phyloP scores from a whole-genome alignment of 1,139 yeast species.

The Kurtzmaniella quercitrusa region DNA sequence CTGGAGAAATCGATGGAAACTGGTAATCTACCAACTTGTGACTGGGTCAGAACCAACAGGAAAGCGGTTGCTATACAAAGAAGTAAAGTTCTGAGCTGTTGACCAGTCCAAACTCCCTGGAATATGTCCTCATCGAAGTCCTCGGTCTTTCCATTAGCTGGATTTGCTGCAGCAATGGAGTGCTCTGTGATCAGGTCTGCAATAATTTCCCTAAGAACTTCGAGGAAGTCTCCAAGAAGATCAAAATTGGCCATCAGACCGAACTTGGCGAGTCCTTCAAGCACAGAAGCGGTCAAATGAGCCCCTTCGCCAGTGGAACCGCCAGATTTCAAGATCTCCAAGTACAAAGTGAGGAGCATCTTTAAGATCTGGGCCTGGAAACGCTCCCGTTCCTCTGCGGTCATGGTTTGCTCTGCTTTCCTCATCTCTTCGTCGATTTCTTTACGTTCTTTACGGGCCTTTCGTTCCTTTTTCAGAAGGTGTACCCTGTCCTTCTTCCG shows the following conservation, averaged over 20 bases:
- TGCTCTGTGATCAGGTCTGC: conserved; percentile 38
- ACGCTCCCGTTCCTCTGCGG: conserved; percentile 81
- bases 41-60: conserved; percentile 71
- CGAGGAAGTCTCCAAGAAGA: conserved; percentile 84
- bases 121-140: conserved; percentile 17
- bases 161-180: conserved; percentile 14
- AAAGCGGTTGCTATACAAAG: conserved; percentile 89
- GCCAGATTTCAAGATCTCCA: conserved; percentile 65
- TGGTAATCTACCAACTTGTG: conserved; percentile 50
- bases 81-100: conserved; percentile 62
- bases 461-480: conserved; percentile 80
- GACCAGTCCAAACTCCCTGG: conserved; percentile 30
- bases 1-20: conserved; percentile 62
- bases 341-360: conserved; percentile 63
- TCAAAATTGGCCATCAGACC: conserved; percentile 93
- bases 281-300: conserved; percentile 70
- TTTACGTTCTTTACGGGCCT: conserved; percentile 80
- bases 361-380: conserved; percentile 83
- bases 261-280: conserved; percentile 86
- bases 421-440: conserved; percentile 86
- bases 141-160: conserved; percentile 6
- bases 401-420: conserved; percentile 80
- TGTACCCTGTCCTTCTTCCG: conserved; percentile 87
- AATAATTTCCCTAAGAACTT: conserved; percentile 79
- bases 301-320: conserved; percentile 38